Base-by-base conservation (phyloP, 495 filamentous ascomycete genomes). In the Penicillium robsamsonii region DNA sequence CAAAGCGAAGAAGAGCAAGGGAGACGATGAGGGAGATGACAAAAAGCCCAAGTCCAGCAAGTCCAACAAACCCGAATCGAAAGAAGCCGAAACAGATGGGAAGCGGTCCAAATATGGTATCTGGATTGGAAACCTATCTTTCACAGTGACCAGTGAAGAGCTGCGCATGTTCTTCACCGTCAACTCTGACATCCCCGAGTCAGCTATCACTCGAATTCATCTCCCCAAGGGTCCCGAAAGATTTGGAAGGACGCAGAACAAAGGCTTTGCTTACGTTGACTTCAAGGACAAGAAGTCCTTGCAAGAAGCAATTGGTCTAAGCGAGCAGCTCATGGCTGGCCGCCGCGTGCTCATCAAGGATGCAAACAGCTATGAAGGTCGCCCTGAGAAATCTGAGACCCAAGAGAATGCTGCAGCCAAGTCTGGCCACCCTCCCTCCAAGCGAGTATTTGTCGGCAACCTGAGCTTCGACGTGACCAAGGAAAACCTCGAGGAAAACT, bases 101-200 rank as follows among this genome's bases (percentile, higher is more conserved):
- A 83, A 87, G 55, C 87, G 90, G 46, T 90, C 90, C 7, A 83
- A 88, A 13, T 81, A 89, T 69, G 90, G 93, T 35, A 81, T 97
- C 50, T 99, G 94, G 94, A 91, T 99, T 58, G 94, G 94, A 58
- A 99, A 99, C 73, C 74, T 99, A 29, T 82, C 84, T 12, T 99
- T 90, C 77, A 81, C 80, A n/a, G 71, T 84, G 30, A 92, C 85
- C 50, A 84, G 87, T 58, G 73, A 79, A 9, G 86, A 90, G 54
- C 75, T 98, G 45, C 81, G 84, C 53, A 79, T 76, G 37, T 97
- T 95, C 76, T 71, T 98, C 18, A 84, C 84, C n/a, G 81, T 81
- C 45, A 81, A 88, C 61, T 85, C 84, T 54, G 69, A 68, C 9
- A 89, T 96, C 53, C 74, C 82, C 27, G 81, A 87, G 37, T 78